Evolutionary conservation across 345 rosid genomes (phyloP).

Genomic region (Pistacia integerrima): DNA sequence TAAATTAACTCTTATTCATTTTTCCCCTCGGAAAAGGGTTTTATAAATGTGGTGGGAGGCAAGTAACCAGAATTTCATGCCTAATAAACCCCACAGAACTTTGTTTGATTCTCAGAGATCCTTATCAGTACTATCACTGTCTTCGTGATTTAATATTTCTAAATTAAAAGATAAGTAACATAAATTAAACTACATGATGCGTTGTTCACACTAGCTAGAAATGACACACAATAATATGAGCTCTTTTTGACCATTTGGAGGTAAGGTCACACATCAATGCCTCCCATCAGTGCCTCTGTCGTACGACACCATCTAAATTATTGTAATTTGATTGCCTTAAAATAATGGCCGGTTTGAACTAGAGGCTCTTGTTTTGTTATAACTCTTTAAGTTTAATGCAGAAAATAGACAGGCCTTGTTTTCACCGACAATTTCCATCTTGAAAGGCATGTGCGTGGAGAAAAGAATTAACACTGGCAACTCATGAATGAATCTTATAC

Average conservation of each 20-base stretch:
- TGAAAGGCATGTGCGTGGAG: background rate
- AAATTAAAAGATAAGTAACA: background rate
- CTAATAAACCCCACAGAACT: conserved; percentile 5
- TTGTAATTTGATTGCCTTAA: conserved; percentile 10
- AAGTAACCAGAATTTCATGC: conserved; percentile 2
- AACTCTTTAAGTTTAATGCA: background rate
- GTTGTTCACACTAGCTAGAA: background rate
- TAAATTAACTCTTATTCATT: conserved; percentile 12
- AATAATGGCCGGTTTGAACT: conserved; percentile 1
- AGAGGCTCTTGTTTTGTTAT: background rate
- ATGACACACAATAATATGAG: background rate
- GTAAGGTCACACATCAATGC: background rate
- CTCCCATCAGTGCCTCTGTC: background rate
- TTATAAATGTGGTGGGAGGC: conserved; percentile 18
- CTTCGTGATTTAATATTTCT: background rate
- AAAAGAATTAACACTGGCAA: background rate
- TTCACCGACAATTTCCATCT: conserved; percentile 2
- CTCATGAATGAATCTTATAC: too few species aligned
- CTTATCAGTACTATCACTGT: background rate
- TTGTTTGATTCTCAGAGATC: background rate
- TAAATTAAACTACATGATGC: background rate
- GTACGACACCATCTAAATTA: background rate
- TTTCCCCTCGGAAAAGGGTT: background rate
- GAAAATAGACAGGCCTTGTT: background rate
- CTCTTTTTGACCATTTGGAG: conserved; percentile 1